Evolutionary conservation across 2,329 filamentous ascomycete genomes (phyloP).

Genomic region (Talaromyces verruculosus): DNA sequence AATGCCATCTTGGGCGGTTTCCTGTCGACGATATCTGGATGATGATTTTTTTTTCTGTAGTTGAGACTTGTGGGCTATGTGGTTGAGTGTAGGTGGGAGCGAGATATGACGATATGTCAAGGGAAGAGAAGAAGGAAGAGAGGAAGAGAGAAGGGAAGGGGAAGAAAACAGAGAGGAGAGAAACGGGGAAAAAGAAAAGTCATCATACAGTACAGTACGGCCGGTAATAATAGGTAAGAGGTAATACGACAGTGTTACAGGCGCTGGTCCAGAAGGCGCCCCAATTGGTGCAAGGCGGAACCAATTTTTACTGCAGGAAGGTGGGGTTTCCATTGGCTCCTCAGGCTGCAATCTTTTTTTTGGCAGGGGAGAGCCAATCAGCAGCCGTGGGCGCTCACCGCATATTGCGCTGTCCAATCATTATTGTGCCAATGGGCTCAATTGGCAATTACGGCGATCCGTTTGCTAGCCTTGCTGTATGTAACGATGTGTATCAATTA

Average conservation of each 20-base stretch:
- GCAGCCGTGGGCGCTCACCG: conserved; percentile 20
- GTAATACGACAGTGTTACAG: background rate
- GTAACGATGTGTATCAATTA: background rate
- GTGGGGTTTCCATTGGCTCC: conserved; percentile 28
- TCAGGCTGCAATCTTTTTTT: conserved; percentile 20
- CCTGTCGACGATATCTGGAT: conserved; percentile 65
- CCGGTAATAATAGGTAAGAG: background rate
- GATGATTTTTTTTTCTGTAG: background rate
- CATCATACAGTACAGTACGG: conserved; percentile 12
- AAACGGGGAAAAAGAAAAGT: conserved; percentile 15
- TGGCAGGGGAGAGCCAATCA: conserved; percentile 26
- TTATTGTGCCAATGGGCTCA: background rate
- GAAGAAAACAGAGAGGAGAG: conserved; percentile 7
- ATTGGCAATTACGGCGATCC: conserved; percentile 11
- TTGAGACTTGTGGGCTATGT: background rate
- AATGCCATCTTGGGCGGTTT: conserved; percentile 70
- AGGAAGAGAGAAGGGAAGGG: conserved; percentile 19
- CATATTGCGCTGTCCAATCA: conserved; percentile 19
- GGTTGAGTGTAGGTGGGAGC: conserved; percentile 24
- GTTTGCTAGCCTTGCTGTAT: conserved; percentile 1
- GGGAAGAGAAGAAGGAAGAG: conserved; percentile 21
- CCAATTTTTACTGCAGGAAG: conserved; percentile 13
- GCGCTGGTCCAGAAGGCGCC: conserved; percentile 8
- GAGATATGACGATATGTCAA: conserved; percentile 18
- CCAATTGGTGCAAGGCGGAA: conserved; percentile 7